Evolutionary conservation across 257 asterid species (phyloP).

Genomic region (Salvia miltiorrhiza): DNA sequence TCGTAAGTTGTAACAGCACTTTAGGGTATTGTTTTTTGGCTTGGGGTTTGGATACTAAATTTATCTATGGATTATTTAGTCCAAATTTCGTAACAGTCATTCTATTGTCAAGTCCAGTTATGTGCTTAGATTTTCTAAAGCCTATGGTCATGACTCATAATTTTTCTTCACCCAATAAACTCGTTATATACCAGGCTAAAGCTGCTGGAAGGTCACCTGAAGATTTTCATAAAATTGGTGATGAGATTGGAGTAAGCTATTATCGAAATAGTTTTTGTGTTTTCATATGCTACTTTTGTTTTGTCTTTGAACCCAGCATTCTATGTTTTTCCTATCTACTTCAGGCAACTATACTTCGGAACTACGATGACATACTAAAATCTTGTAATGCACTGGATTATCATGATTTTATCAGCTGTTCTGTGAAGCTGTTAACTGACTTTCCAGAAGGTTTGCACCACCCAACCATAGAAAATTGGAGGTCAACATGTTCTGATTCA

Average conservation of each 20-base stretch:
- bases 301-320: constrained; percentile 23
- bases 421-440: constrained; percentile 73
- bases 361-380: constrained; percentile 64
- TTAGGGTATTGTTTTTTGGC: background rate
- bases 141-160: constrained; percentile 15
- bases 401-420: constrained; percentile 86
- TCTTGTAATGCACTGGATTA: constrained; percentile 95
- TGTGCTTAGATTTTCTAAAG: constrained; percentile 1
- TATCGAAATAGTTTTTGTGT: constrained; percentile 9
- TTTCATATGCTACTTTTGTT: constrained; percentile 2
- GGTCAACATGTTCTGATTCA: constrained; percentile 8
- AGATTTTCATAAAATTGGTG: constrained; percentile 55
- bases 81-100: constrained; percentile 3
- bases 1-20: background rate
- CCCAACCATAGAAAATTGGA: constrained; percentile 6
- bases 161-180: constrained; percentile 16
- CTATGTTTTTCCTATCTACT: constrained; percentile 25
- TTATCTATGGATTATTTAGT: background rate
- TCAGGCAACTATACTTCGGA: constrained; percentile 82
- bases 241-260: constrained; percentile 72
- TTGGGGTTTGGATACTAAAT: constrained; percentile 1
- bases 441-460: constrained; percentile 81
- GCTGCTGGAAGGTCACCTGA: constrained; percentile 83
- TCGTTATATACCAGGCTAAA: constrained; percentile 65
- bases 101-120: background rate